Evolutionary conservation across 306 rosid genomes (phyloP).

Genomic region (Cicer chorassanicum): DNA sequence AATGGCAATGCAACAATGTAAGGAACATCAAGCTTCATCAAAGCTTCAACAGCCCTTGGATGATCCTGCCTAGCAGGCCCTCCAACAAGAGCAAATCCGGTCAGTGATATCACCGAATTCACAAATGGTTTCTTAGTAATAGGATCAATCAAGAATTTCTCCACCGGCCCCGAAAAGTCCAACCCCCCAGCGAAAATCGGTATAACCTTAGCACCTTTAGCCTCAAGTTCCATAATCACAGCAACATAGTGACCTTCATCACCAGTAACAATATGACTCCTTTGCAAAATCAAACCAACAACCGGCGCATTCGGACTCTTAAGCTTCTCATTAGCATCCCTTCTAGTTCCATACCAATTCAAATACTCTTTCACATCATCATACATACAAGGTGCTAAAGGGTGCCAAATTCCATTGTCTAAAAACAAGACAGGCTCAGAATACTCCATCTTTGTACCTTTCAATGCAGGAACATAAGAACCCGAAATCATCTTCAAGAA

Average conservation of each 20-base stretch:
- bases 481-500: conserved; percentile 91
- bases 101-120: conserved; percentile 80
- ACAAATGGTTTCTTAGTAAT: conserved; percentile 78
- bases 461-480: conserved; percentile 81
- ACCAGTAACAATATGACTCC: conserved; percentile 98
- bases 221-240: conserved; percentile 96
- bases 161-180: conserved; percentile 96
- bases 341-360: conserved; percentile 95
- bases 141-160: conserved; percentile 82
- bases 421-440: conserved; percentile 91
- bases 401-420: conserved; percentile 96
- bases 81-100: conserved; percentile 98
- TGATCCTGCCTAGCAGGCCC: conserved; percentile 99
- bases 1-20: conserved; percentile 95
- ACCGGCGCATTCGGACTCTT: conserved; percentile 68
- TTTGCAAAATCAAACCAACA: conserved; percentile 82
- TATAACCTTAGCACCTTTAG: conserved; percentile 92
- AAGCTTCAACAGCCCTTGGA: conserved; percentile 90
- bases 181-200: conserved; percentile 96
- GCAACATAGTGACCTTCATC: conserved; percentile 98
- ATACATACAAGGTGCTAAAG: conserved; percentile 97
- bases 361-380: conserved; percentile 96
- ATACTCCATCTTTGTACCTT: conserved; percentile 74
- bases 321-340: conserved; percentile 86
- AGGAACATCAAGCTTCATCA: conserved; percentile 88